Percentiles rank a stretch among this genome's conserved stretches.
Conservation (phyloP, 805 yeast species). For the Ogataea zsoltii region DNA sequence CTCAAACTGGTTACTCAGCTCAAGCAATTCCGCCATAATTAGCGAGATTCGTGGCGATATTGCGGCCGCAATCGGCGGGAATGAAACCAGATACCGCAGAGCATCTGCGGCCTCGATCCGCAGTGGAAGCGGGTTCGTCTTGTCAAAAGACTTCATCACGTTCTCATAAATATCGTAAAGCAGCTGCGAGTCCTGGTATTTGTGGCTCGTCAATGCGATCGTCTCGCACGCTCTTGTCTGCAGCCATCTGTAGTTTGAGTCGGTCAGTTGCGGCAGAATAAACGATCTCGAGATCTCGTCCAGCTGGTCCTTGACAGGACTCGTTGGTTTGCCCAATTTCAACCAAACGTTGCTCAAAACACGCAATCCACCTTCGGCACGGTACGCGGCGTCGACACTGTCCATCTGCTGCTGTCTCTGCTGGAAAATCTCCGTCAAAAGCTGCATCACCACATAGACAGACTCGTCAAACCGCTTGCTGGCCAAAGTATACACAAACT, state of each 20-base stretch:
- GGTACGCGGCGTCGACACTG: conserved; percentile 45
- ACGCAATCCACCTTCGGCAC: conserved; percentile 74
- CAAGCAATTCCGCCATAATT: conserved; percentile 73
- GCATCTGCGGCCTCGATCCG: conserved; percentile 56
- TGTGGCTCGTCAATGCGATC: conserved; percentile 34
- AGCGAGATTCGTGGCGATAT: conserved; percentile 64
- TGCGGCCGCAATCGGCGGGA: conserved; percentile 53
- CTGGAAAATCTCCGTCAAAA: conserved; percentile 50
- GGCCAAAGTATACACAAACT: conserved; percentile 34
- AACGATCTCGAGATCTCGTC: conserved; percentile 59
- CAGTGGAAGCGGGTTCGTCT: conserved; percentile 46
- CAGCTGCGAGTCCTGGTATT: conserved; percentile 29
- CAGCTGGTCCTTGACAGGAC: conserved; percentile 58
- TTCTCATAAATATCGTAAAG: conserved; percentile 37
- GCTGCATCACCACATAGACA: conserved; percentile 51
- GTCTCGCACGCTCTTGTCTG: conserved; percentile 71
- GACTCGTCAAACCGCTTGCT: conserved; percentile 36
- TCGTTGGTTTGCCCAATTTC: conserved; percentile 48
- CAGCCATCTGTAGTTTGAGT: conserved; percentile 56
- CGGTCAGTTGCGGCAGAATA: conserved; percentile 65
- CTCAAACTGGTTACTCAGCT: conserved; percentile 72
- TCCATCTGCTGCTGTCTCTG: conserved; percentile 32
- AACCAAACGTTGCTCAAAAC: conserved; percentile 69
- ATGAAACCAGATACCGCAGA: conserved; percentile 42
- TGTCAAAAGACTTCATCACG: conserved; percentile 37